Evolutionary conservation across 2,329 filamentous ascomycete genomes (phyloP).

Genomic region (Ophiostoma ips): DNA sequence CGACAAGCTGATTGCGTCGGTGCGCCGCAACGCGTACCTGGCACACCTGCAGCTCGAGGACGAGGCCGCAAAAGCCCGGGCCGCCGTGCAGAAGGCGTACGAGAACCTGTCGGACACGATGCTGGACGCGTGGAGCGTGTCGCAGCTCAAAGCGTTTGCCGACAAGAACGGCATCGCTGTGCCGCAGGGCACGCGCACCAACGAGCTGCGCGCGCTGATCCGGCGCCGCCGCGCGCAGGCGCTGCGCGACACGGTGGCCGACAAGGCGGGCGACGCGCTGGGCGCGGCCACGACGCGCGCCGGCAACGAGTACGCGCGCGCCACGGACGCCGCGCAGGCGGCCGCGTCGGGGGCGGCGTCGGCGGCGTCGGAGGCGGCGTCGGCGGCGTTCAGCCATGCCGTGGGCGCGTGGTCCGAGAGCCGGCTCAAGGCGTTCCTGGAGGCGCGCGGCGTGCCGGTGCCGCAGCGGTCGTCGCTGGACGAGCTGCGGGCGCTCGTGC

Average conservation of each 20-base stretch:
- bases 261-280: slow-evolving; percentile 41
- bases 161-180: slow-evolving; percentile 84
- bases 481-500: slow-evolving; percentile 60
- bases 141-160: slow-evolving; percentile 77
- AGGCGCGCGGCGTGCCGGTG: slow-evolving; percentile 61
- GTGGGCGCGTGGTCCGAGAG: slow-evolving; percentile 57
- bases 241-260: slow-evolving; percentile 48
- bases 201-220: slow-evolving; percentile 79
- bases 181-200: slow-evolving; percentile 79
- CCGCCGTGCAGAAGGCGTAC: slow-evolving; percentile 43
- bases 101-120: slow-evolving; percentile 67
- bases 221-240: slow-evolving; percentile 72
- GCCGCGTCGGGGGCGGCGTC: slow-evolving; percentile 49
- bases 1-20: slow-evolving; percentile 74
- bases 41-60: slow-evolving; percentile 56
- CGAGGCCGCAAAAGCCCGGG: slow-evolving; percentile 31
- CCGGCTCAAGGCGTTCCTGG: slow-evolving; percentile 64
- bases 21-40: slow-evolving; percentile 80
- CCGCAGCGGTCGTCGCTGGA: slow-evolving; percentile 59
- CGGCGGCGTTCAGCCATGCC: slow-evolving; percentile 53
- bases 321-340: slow-evolving; percentile 52
- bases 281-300: slow-evolving; percentile 64
- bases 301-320: slow-evolving; percentile 62
- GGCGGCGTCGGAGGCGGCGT: slow-evolving; percentile 45
- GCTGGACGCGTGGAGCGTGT: slow-evolving; percentile 81